A percentile compares a stretch with the other conserved stretches of the same genome.
Evolutionary conservation across 1,284 basidiomycete genomes (phyloP).

Genomic region (Melampsora larici-populina): DNA sequence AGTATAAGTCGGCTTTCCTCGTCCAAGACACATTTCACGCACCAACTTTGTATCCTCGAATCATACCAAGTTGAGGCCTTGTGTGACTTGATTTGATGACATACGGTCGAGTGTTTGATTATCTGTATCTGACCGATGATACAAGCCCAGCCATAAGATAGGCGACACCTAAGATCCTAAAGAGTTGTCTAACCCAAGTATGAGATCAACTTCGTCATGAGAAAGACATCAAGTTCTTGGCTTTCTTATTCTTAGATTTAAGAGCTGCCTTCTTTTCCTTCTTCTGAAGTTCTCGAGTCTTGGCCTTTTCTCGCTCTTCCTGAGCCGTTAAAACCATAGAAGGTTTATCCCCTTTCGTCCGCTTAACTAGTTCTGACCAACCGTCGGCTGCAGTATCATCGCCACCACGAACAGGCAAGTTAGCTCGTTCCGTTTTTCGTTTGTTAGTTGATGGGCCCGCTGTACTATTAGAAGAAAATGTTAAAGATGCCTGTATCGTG

Average conservation of each 20-base stretch:
- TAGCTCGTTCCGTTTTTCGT: constrained; percentile 12
- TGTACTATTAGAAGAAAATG: constrained; percentile 20
- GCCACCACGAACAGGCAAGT: background rate
- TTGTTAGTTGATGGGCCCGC: constrained; percentile 13
- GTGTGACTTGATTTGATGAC: too few species aligned
- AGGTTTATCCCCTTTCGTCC: constrained; percentile 26
- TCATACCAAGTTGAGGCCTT: too few species aligned
- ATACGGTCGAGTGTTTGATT: too few species aligned
- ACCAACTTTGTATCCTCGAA: too few species aligned
- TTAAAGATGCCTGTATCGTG: constrained; percentile 33
- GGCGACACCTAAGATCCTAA: too few species aligned
- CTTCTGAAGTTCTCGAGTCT: constrained; percentile 5
- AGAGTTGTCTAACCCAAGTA: too few species aligned
- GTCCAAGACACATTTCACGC: too few species aligned
- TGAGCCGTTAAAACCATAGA: constrained; percentile 9
- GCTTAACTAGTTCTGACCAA: constrained; percentile 37
- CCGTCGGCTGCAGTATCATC: background rate
- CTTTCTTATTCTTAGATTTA: constrained; percentile 43
- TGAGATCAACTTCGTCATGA: constrained; percentile 4
- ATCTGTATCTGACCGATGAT: too few species aligned
- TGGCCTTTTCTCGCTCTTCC: constrained; percentile 24
- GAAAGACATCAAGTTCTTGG: constrained; percentile 43
- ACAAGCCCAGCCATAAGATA: too few species aligned
- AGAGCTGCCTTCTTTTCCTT: constrained; percentile 33
- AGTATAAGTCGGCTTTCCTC: too few species aligned